Base-by-base conservation (phyloP, 345 rosid species). In the Gossypium ekmanianum region DNA sequence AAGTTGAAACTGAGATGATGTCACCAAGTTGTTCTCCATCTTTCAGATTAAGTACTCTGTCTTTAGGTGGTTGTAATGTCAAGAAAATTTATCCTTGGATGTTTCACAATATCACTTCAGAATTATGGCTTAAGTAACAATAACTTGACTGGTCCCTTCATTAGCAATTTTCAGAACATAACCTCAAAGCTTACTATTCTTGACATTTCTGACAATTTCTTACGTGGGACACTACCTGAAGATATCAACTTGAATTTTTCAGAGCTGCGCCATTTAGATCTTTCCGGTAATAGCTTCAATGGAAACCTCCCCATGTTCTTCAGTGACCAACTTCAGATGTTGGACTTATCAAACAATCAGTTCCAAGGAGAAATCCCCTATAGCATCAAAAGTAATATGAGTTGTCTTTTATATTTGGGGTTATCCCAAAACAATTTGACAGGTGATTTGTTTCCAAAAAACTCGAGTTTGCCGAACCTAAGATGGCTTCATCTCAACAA, bases 71-170 rank as follows among this genome's bases (percentile, higher is more conserved):
- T 18, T 78, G 81, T 43, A 26, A 79, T 9, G 71, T 74, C 12
- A 61, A 61, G 52, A n/a, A 65, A 10, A 16, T 74, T 24, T 77
- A 77, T 52, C 43, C 56, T 39, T 79, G 71, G 78, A 41, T 79
- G 50, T 11, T 74, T 2, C 13, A 52, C 65, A 74, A 61, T 61
- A 24, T 27, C 27, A 48, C 66, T 44, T 48, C 54, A 61, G 59
- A 51, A 26, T 45, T 74, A 43, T 7, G 43, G 77, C 20, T 79
- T 79, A n/a, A 1, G 71, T 14, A 72, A 66, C 43, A 74, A 69
- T 27, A 61, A 55, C 2, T 70, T 79, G 59, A 74, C n/a, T 7
- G 75, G 78, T 9, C 18, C 68, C n/a, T 74, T 59, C 43, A 74
- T 70, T 3, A 22, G n/a, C 63, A 44, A 2, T 9, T 6, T 17